Conservation (phyloP, 139 green algal species). For the Chlamydomonas applanata region DNA sequence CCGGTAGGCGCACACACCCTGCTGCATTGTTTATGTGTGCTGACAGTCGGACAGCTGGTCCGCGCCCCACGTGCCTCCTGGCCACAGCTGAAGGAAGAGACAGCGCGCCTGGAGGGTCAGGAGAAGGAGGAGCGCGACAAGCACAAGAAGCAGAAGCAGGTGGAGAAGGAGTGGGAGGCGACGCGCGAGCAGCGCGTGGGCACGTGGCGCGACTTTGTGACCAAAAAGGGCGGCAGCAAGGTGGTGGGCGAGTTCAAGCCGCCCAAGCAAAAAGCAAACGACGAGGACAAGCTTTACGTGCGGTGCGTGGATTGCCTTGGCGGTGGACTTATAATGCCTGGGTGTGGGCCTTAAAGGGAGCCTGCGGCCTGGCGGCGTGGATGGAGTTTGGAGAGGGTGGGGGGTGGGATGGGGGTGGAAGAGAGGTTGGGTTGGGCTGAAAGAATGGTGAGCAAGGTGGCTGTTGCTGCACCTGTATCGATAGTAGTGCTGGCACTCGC, state of each 20-base stretch:
- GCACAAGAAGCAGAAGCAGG: slow-evolving; percentile 59
- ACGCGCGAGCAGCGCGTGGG: slow-evolving; percentile 72
- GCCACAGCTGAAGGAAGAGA: slow-evolving; percentile 73
- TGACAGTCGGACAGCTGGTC: neutral
- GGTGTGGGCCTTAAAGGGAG: too few relatives aligned
- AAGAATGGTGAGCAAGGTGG: too few relatives aligned
- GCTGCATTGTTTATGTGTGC: neutral
- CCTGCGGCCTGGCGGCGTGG: too few relatives aligned
- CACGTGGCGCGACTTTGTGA: slow-evolving; percentile 68
- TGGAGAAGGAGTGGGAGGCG: slow-evolving; percentile 85
- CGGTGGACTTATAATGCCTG: too few relatives aligned
- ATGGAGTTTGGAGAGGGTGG: too few relatives aligned
- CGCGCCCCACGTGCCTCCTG: neutral
- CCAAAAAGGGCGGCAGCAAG: slow-evolving; percentile 44
- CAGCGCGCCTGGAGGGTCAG: slow-evolving; percentile 61
- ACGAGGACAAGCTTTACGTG: slow-evolving; percentile 84
- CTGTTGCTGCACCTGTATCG: too few relatives aligned
- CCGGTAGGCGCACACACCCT: neutral
- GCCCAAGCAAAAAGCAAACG: slow-evolving; percentile 59
- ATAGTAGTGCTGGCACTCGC: too few relatives aligned
- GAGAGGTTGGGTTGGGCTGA: too few relatives aligned
- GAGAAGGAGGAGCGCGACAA: slow-evolving; percentile 49
- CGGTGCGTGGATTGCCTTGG: slow-evolving; percentile 31
- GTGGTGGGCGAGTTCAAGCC: slow-evolving; percentile 53
- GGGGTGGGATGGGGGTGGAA: too few relatives aligned